Evolutionary conservation across 2,329 filamentous ascomycete species (phyloP).

Genomic region (Tolypocladium paradoxum): DNA sequence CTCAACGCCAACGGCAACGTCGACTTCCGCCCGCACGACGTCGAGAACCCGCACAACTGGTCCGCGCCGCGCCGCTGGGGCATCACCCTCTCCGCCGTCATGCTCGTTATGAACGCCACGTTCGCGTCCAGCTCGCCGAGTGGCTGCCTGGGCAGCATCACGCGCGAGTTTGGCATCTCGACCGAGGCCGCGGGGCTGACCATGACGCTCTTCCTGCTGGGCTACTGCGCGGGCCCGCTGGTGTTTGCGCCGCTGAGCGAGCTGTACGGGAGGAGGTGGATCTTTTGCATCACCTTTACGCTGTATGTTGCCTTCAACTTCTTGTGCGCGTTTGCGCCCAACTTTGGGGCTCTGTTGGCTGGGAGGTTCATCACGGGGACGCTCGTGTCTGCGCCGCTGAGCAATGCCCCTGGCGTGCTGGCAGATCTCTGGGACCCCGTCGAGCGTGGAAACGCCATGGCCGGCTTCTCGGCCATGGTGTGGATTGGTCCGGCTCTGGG

Average conservation of each 20-base stretch:
- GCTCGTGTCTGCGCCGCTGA: constrained; percentile 39
- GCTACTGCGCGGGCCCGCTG: constrained; percentile 47
- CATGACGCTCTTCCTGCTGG: constrained; percentile 43
- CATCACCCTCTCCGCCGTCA: constrained; percentile 29
- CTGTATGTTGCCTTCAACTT: constrained; percentile 40
- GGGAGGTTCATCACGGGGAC: constrained; percentile 46
- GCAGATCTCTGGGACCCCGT: constrained; percentile 42
- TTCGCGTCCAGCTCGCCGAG: constrained; percentile 31
- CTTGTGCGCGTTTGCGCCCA: constrained; percentile 43
- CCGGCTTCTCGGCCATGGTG: constrained; percentile 39
- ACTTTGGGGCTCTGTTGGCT: constrained; percentile 39
- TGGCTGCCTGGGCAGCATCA: constrained; percentile 20
- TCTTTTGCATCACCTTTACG: constrained; percentile 39
- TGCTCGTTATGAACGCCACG: constrained; percentile 44
- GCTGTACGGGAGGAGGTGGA: constrained; percentile 43
- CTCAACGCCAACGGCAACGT: constrained; percentile 39
- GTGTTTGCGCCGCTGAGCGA: constrained; percentile 47
- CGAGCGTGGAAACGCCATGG: constrained; percentile 42
- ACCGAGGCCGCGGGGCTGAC: constrained; percentile 35
- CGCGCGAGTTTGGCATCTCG: constrained; percentile 32
- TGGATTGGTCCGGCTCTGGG: constrained; percentile 43
- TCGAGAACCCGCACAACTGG: constrained; percentile 41
- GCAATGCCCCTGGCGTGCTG: constrained; percentile 38
- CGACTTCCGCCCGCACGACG: constrained; percentile 38
- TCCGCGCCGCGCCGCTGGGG: constrained; percentile 24